A percentile compares a stretch with the other conserved stretches of the same genome.
Conservation (phyloP, 495 filamentous ascomycete genomes). For the Ramalina peruviana region DNA sequence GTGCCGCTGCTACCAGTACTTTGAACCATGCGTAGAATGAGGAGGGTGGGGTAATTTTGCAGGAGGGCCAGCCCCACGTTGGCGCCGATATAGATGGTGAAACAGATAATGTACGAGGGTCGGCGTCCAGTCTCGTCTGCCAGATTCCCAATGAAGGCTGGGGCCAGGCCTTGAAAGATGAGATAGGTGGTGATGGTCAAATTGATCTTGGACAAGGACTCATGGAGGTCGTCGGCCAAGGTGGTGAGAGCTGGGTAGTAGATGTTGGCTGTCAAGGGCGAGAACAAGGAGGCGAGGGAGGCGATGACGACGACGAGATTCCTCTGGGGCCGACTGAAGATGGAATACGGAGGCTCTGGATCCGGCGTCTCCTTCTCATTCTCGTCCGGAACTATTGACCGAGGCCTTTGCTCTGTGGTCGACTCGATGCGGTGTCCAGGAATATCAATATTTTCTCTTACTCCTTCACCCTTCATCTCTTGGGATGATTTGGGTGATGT, state of each 20-base stretch:
- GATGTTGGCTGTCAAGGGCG: constrained; percentile 29
- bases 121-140: constrained; percentile 35
- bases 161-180: constrained; percentile 36
- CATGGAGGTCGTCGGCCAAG: constrained; percentile 24
- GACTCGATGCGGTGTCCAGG: no score
- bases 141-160: constrained; percentile 32
- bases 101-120: constrained; percentile 28
- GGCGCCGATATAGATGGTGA: constrained; percentile 30
- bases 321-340: constrained; percentile 18
- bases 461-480: no score
- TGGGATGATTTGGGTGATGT: no score
- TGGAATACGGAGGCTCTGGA: constrained; percentile 11
- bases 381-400: no score
- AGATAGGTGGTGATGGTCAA: constrained; percentile 32
- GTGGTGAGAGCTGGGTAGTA: constrained; percentile 30
- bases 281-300: constrained; percentile 22
- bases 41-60: constrained; percentile 29
- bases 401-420: no score
- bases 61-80: constrained; percentile 36
- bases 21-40: constrained; percentile 37
- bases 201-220: constrained; percentile 29
- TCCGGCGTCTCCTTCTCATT: no score
- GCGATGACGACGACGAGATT: constrained; percentile 20
- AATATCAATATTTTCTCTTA: no score
- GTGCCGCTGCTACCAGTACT: constrained; percentile 32